A percentile compares a stretch with the other conserved stretches of the same genome.
Conservation (phyloP, 768 basidiomycete species). For the Boletus rubropictus region DNA sequence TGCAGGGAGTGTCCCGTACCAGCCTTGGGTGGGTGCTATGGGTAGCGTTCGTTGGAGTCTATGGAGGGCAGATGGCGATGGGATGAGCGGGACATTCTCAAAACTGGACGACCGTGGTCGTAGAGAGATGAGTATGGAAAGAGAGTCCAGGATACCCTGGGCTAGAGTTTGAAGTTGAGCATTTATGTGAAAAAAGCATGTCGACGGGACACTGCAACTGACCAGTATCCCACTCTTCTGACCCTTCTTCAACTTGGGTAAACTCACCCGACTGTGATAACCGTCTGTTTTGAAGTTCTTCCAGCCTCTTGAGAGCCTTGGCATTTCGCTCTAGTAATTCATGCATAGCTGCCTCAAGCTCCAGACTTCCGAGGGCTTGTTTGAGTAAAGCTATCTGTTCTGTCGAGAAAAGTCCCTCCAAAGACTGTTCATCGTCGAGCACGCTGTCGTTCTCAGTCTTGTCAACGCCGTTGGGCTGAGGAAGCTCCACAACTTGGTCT, state of each 20-base stretch:
- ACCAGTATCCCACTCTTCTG: conserved; percentile 85
- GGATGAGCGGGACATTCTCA: conserved; percentile 45
- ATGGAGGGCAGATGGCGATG: conserved; percentile 59
- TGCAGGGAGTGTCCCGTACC: conserved; percentile 68
- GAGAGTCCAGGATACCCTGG: conserved; percentile 64
- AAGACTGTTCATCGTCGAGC: conserved; percentile 35
- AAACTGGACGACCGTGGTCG: conserved; percentile 54
- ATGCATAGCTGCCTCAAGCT: conserved; percentile 64
- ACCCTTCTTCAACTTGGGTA: conserved; percentile 52
- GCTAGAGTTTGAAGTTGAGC: conserved; percentile 41
- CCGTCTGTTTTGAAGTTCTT: conserved; percentile 58
- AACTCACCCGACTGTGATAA: conserved; percentile 43
- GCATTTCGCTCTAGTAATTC: conserved; percentile 64
- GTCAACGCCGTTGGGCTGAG: conserved; percentile 13
- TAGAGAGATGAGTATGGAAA: conserved; percentile 61
- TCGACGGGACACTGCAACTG: conserved; percentile 23
- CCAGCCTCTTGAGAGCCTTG: conserved; percentile 56
- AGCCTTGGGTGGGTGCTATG: conserved; percentile 52
- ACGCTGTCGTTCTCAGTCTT: not conserved
- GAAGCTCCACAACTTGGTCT: not conserved
- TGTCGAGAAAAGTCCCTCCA: conserved; percentile 52
- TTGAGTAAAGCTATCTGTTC: conserved; percentile 57
- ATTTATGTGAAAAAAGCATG: not conserved
- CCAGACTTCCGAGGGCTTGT: conserved; percentile 50
- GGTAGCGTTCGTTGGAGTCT: conserved; percentile 69